Base-by-base conservation (phyloP, 2,329 filamentous ascomycete species). In the Septoria petroselini region DNA sequence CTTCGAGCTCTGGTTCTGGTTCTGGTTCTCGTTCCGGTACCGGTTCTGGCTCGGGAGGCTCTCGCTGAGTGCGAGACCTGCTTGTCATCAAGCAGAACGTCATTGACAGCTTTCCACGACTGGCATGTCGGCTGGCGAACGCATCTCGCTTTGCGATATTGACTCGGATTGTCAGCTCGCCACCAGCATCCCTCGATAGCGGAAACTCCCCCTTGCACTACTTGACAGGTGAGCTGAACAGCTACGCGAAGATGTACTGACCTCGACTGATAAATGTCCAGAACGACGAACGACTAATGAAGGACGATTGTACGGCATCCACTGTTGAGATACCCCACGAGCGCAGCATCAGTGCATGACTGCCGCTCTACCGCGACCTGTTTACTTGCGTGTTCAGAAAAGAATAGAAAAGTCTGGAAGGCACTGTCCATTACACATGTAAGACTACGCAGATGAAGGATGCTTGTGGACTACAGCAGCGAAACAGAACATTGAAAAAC, bases 261-360 rank as follows among this genome's bases (percentile, higher is more conserved):
- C 17, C 34, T 19, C 12, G 2, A 19, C 34, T 38, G 21, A 38
- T 19, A 5, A 4, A 12, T 9, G 7, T 15, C 7, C 15, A 38
- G 34, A 19, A 38, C 34, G 12, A 44, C n/a, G 30, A 37, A 44
- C 30, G 41, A 44, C 9, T 39, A 27, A 48, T 38, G 46, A 48
- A 11, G 19, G 25, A 48, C 33, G 46, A 48, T 30, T 42, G 38
- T 48, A 42, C 38, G 46, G 21, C 34, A 15, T 23, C 34, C 38
- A 41, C 38, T 41, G 35, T 48, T 48, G 38, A 48, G 46, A 48
- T 41, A 48, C 30, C 38, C 46, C 43, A 1, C 4, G 34, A 33
- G 43, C 43, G 35, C 43, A 40, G 43, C 43, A 47, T 31, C 38
- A 29, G 12, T 29, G 18, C 29, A 43, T 43, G 41, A 21, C 43